Evolutionary conservation across 2,329 filamentous ascomycete genomes (phyloP).

Genomic region (Sporothrix humicola): DNA sequence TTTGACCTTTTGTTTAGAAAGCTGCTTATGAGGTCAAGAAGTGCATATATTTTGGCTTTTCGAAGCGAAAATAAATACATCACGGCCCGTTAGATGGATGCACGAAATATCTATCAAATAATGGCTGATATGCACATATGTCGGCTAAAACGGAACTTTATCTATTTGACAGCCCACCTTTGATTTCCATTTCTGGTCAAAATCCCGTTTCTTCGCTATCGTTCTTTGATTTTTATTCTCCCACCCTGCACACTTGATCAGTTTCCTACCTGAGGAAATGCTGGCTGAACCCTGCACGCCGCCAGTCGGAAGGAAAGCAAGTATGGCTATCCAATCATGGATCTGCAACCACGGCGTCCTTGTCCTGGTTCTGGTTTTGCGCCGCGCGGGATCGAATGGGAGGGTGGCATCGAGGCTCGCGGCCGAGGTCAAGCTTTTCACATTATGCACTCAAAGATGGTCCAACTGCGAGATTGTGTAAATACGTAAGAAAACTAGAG

Average conservation of each 20-base stretch:
- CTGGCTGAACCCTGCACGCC: not conserved
- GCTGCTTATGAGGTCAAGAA: too few species aligned
- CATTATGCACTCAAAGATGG: slow-evolving; percentile 21
- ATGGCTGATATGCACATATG: too few species aligned
- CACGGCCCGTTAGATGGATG: too few species aligned
- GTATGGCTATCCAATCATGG: not conserved
- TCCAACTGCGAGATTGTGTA: not conserved
- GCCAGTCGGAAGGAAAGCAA: slow-evolving; percentile 5
- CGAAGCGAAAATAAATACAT: too few species aligned
- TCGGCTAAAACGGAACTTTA: not conserved
- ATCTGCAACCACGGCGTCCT: not conserved
- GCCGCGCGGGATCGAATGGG: not conserved
- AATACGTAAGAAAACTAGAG: too few species aligned
- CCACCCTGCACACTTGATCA: not conserved
- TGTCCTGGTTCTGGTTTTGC: not conserved
- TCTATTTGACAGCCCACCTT: not conserved
- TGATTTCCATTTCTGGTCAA: not conserved
- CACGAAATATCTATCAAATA: too few species aligned
- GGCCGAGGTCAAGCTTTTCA: not conserved
- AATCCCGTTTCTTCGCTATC: not conserved
- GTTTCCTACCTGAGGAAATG: not conserved
- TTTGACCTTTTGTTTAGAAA: not conserved
- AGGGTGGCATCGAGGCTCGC: slow-evolving; percentile 5
- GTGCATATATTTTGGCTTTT: too few species aligned
- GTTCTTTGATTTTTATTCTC: not conserved